These are phyloP conservation scores for Fusarium solani-melongenae DNA, from an alignment of 2,329 filamentous ascomycete species.

Conservation along the genomic window DNA sequence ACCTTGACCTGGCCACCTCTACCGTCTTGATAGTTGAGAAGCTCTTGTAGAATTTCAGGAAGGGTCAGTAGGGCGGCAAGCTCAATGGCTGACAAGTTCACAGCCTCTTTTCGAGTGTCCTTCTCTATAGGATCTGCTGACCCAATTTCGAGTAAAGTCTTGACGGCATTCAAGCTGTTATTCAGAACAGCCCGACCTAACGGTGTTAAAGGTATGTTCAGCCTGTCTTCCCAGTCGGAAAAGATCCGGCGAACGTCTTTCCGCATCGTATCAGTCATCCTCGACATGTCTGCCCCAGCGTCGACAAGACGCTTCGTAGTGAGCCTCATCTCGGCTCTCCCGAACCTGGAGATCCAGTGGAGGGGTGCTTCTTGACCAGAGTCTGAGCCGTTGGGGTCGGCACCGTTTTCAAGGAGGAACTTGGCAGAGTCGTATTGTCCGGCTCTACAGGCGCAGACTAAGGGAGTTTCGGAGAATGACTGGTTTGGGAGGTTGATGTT, in stretches of 20 bases:
- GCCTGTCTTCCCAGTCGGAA: constrained; percentile 1
- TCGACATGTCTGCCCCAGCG: neutral
- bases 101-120: neutral
- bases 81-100: neutral
- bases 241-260: neutral
- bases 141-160: neutral
- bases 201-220: neutral
- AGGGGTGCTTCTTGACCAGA: neutral
- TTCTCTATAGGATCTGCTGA: neutral
- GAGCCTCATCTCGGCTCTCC: neutral
- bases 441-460: constrained; percentile 2
- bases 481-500: constrained; percentile 2
- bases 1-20: neutral
- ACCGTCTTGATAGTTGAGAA: neutral
- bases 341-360: neutral
- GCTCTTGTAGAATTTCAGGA: neutral
- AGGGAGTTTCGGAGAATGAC: neutral
- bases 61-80: neutral
- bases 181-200: neutral
- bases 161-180: neutral
- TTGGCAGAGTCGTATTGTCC: neutral
- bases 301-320: neutral
- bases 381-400: neutral
- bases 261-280: neutral
- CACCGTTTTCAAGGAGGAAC: neutral